Base-by-base conservation (phyloP, 192 early-diverging fungal genomes). In the Gigaspora rosea region DNA sequence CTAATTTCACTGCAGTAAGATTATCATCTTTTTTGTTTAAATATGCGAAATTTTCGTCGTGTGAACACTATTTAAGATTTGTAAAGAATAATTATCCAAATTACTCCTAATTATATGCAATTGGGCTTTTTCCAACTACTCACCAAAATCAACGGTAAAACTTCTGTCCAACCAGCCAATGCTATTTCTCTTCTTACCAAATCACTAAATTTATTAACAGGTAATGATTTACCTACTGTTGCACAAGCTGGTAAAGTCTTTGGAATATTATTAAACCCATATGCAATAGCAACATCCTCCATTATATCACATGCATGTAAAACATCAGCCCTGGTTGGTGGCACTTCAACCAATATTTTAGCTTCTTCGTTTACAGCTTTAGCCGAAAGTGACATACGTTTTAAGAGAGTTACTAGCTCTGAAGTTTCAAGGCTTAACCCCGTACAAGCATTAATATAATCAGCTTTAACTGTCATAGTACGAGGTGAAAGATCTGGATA, bases 221-320 rank as follows among this genome's bases (percentile, higher is more conserved):
- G 95, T 78, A 95, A 90, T 72, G 95, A 91, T 80, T 88, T 89
- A 61, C 91, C 96, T 35, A 97, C 89, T 15, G 98, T 98, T 73
- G 88, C 89, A 62, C 89, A 90, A 75, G 87, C 87, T 66, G 94
- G 95, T 64, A 93, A 82, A 33, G 90, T 90, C 68, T 95, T 90
- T 8, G 90, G 87, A 72, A 99, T 92, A 63, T 94, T 94, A 88
- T 99, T 96, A 85, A 94, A 98, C 27, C 96, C 96, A 78, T 94
- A 98, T 22, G 98, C 95, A 74, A 99, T 94, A 18, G 95, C 97
- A 64, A 95, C 94, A 80, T 98, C 97, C 86, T 98, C 98, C 90
- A 96, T 96, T 49, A 99, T 90, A 83, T 99, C 98, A 82, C 96
- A 98, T 57, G 94, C 90, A 76, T 99, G 98, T 71, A 99, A 88